Evolutionary conservation across 192 early-diverging fungal genomes (phyloP), one percentile per base, ranked within the genome.

Genomic region (Podila epigama): DNA sequence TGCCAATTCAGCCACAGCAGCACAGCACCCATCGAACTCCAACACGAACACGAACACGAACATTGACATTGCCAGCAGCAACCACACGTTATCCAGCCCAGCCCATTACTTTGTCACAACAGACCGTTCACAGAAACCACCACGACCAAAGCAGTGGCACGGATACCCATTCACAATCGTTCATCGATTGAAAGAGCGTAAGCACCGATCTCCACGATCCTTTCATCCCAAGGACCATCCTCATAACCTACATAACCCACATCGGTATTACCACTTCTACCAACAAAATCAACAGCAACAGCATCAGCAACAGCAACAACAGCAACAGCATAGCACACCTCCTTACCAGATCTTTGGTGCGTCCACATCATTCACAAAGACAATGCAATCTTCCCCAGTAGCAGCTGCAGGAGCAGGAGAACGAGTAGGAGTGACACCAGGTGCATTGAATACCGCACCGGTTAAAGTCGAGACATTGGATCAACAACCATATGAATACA

Each of bases 241-340:
- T 12, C 61, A 50, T 35, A 42, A 50, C 36, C 60, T 36, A 16
- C 61, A 59, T 29, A 68, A 58, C 50, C 63, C 52, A 27, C 62
- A 68, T 25, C 60, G 65, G 10, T 77, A 77, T 15, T 77, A 68
- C 31, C 73, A 75, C 32, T 66, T 75, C 39, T 51, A 66, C 10
- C 33, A 53, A 3, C 52, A 13, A 34, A 22, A n/a, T 22, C 44
- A 58, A 42, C 25, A 40, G 11, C 62, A 51, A 40, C 55, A 2
- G 25, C 53, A 35, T 20, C 54, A 25, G 33, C 59, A 51, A 35
- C 18, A 18, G 31, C 29, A 16, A 36, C 22, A 9, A 18, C 52
- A 54, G 40, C 40, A 16, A 11, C 29, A 18, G 20, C 25, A 48
- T 20, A 22, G 1, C 25, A 48, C n/a, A 8, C 44, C 44, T 48